These are phyloP conservation scores for Stachybotrys chartarum DNA, from an alignment of 2,329 filamentous ascomycete species.

Conservation along the genomic window DNA sequence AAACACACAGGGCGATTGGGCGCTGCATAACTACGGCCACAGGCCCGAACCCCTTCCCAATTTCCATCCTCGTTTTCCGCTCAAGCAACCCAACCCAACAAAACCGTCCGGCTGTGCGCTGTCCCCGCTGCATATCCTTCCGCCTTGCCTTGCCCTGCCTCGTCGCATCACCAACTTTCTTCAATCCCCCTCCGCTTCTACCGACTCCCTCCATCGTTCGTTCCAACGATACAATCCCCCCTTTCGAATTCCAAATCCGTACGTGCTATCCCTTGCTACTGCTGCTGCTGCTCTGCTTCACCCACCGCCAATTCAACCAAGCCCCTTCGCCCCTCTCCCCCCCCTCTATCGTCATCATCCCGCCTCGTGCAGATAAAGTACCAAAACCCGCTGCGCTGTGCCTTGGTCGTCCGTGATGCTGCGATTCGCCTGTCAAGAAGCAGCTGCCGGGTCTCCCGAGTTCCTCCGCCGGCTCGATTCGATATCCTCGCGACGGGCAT, in stretches of 20 bases:
- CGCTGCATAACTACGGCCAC: constrained; percentile 9
- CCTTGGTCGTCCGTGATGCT: neutral
- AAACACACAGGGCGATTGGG: constrained; percentile 5
- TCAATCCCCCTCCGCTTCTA: neutral
- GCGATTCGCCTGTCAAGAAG: neutral
- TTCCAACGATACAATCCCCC: neutral
- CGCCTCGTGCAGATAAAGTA: constrained; percentile 13
- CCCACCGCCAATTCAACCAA: neutral
- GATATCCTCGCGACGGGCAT: neutral
- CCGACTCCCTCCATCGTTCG: neutral
- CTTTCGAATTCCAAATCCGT: neutral
- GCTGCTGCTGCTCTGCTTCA: neutral
- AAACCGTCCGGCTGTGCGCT: constrained; percentile 11
- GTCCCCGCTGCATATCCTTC: constrained; percentile 1
- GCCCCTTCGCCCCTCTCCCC: constrained; percentile 15
- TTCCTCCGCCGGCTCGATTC: neutral
- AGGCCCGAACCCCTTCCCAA: constrained; percentile 21
- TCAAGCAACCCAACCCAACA: constrained; percentile 20
- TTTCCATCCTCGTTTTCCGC: constrained; percentile 23
- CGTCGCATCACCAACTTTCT: neutral
- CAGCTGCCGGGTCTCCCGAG: neutral
- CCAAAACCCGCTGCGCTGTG: constrained; percentile 5
- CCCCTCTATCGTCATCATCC: constrained; percentile 34
- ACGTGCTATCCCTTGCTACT: neutral
- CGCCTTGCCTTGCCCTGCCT: neutral